Evolutionary conservation across 768 basidiomycete genomes (phyloP).

Genomic region (Rhodosporidiobolus sp.): DNA sequence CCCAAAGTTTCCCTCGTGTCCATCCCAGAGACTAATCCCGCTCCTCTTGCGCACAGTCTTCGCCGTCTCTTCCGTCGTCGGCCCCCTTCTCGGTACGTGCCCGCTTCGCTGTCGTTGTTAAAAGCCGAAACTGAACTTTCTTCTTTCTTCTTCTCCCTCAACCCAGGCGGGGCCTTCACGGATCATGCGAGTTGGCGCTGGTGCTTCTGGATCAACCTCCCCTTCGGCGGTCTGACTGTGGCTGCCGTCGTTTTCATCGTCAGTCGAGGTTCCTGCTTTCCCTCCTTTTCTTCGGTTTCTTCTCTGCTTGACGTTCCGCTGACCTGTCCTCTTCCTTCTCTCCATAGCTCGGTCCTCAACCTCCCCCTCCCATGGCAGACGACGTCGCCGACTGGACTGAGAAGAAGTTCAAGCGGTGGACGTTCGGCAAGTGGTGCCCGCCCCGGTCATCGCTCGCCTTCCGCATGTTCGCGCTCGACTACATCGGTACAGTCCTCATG

Average conservation of each 20-base stretch:
- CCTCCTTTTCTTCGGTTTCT: no score
- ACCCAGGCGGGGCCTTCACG: conserved; percentile 46
- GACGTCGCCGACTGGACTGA: conserved; percentile 21
- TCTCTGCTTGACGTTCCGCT: neutral
- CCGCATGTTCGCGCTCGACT: conserved; percentile 48
- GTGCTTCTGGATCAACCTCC: conserved; percentile 28
- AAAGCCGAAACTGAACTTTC: no score
- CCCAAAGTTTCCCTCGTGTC: conserved; percentile 4
- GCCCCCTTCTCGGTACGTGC: conserved; percentile 25
- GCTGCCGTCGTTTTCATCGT: conserved; percentile 26
- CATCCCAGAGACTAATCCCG: neutral
- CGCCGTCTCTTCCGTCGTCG: conserved; percentile 42
- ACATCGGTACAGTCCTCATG: conserved; percentile 51
- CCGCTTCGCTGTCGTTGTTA: neutral
- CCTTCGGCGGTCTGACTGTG: conserved; percentile 31
- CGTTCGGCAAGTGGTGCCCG: conserved; percentile 9
- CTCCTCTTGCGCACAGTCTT: conserved; percentile 16
- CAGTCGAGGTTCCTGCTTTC: neutral
- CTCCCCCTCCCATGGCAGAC: conserved; percentile 18
- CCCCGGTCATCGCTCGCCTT: conserved; percentile 15
- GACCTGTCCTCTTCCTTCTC: no score
- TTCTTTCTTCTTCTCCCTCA: conserved; percentile 1
- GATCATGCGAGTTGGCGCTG: conserved; percentile 73
- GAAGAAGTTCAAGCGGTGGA: conserved; percentile 26
- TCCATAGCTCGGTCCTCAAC: conserved; percentile 17